Evolutionary conservation across 2,329 filamentous ascomycete species (phyloP).

Genomic region (Aspergillus sp.): DNA sequence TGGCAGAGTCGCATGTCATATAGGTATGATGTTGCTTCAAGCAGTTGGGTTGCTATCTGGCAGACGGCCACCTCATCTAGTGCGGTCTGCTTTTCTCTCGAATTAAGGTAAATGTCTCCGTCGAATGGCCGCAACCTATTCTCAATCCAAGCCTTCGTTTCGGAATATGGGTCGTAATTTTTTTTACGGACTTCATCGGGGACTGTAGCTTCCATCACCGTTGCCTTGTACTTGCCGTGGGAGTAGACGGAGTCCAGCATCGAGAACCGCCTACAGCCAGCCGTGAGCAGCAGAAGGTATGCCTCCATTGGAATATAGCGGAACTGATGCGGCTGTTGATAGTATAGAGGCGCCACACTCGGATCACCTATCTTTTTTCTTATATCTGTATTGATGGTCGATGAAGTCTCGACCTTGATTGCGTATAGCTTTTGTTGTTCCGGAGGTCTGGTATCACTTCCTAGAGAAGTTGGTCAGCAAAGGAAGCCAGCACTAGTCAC

Average conservation of each 20-base stretch:
- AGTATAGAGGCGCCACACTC: background rate
- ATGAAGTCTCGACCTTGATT: background rate
- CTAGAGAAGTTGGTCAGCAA: background rate
- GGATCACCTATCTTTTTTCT: background rate
- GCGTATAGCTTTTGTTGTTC: background rate
- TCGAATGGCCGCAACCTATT: no score
- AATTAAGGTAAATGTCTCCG: no score
- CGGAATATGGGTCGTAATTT: background rate
- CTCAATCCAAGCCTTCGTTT: no score
- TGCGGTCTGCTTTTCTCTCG: background rate
- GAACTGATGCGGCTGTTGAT: no score
- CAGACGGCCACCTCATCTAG: slow-evolving; percentile 27
- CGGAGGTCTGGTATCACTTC: background rate
- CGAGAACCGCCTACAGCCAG: slow-evolving; percentile 30
- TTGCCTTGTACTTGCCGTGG: slow-evolving; percentile 23
- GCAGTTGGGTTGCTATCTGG: slow-evolving; percentile 33
- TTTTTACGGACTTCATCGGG: slow-evolving; percentile 17
- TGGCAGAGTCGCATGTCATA: slow-evolving; percentile 32
- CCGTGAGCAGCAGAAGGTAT: slow-evolving; percentile 26
- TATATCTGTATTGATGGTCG: background rate
- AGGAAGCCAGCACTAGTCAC: no score
- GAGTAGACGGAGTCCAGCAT: slow-evolving; percentile 32
- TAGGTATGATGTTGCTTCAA: slow-evolving; percentile 31
- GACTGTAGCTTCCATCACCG: slow-evolving; percentile 33
- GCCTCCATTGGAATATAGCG: slow-evolving; percentile 28